Evolutionary conservation across 2,329 filamentous ascomycete species (phyloP).

Genomic region (Trichoderma breve): DNA sequence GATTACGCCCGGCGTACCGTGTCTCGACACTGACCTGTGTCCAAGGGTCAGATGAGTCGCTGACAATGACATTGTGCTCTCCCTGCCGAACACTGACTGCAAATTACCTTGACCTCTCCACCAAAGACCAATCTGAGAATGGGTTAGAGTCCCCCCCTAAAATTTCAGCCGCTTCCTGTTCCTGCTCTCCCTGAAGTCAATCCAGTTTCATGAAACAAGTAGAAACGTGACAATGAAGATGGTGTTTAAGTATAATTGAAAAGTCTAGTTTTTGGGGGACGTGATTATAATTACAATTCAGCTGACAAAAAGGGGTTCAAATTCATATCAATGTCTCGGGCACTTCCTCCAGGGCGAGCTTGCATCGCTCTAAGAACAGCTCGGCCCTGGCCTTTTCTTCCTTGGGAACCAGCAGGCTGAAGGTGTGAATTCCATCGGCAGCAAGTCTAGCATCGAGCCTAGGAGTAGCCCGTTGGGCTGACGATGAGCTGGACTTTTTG

Average conservation of each 20-base stretch:
- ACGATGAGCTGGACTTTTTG: constrained; percentile 30
- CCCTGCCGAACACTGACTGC: not conserved
- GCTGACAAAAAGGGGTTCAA: constrained; percentile 24
- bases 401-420: constrained; percentile 75
- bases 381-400: constrained; percentile 79
- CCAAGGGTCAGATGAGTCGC: not conserved
- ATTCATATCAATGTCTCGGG: constrained; percentile 68
- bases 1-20: not conserved
- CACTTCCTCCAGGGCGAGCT: constrained; percentile 76
- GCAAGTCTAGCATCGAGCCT: constrained; percentile 34
- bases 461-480: constrained; percentile 29
- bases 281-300: constrained; percentile 33
- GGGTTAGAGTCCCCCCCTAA: not conserved
- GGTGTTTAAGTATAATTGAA: constrained; percentile 17
- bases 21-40: not conserved
- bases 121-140: not conserved
- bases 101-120: not conserved
- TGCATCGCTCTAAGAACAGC: constrained; percentile 82
- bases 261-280: constrained; percentile 17
- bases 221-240: constrained; percentile 5
- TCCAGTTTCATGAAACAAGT: not conserved
- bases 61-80: not conserved
- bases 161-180: not conserved
- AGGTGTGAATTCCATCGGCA: constrained; percentile 64
- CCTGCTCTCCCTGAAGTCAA: not conserved